These are phyloP conservation scores for Penicillium salamii DNA, from an alignment of 495 filamentous ascomycete species.

Conservation along the genomic window DNA sequence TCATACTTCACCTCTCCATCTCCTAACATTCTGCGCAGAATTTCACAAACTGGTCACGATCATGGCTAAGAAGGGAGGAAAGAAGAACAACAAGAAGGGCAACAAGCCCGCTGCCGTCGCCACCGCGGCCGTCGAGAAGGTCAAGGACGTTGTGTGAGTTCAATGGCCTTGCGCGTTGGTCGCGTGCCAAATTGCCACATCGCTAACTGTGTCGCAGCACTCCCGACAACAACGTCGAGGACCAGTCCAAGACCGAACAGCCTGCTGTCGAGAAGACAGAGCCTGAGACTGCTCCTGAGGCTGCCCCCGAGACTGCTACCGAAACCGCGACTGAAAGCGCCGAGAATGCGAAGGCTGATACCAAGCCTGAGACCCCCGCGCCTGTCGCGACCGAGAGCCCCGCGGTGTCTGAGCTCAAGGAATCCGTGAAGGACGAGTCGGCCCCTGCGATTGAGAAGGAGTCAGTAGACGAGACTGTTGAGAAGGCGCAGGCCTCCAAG, in stretches of 20 bases:
- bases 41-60: conserved; percentile 16
- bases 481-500: conserved; percentile 31
- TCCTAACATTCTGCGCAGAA: conserved; percentile 13
- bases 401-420: conserved; percentile 13
- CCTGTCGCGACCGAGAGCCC: conserved; percentile 15
- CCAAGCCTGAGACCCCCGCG: conserved; percentile 15
- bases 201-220: conserved; percentile 20
- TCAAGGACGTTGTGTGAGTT: conserved; percentile 45
- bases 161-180: background rate
- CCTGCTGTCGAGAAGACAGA: conserved; percentile 8
- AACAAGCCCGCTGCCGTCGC: conserved; percentile 28
- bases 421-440: conserved; percentile 16
- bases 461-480: conserved; percentile 19
- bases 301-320: conserved; percentile 19
- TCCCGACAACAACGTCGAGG: conserved; percentile 39
- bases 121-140: conserved; percentile 12
- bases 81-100: conserved; percentile 39
- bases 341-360: conserved; percentile 13
- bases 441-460: conserved; percentile 16
- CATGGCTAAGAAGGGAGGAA: conserved; percentile 49
- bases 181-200: conserved; percentile 10
- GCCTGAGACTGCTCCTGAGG: conserved; percentile 6
- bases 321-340: conserved; percentile 19
- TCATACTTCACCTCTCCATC: background rate
- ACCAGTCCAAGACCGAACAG: conserved; percentile 33